Evolutionary conservation across 768 basidiomycete species (phyloP).

Genomic region (Gyrodon lividus): DNA sequence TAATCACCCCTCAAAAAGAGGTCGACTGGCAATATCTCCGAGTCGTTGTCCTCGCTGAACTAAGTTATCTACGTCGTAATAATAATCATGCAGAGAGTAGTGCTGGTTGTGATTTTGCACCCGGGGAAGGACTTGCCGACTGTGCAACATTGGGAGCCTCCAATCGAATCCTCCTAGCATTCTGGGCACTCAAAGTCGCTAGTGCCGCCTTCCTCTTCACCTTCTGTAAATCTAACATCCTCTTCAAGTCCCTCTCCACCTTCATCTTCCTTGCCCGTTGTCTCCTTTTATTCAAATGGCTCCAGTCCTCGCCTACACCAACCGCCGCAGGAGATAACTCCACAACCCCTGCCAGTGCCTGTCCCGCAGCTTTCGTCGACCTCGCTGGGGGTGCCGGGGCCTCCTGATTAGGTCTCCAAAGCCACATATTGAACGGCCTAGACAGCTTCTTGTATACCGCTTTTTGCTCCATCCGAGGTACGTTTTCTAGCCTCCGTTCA

Average conservation of each 20-base stretch:
- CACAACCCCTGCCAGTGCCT: background rate
- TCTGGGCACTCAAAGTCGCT: background rate
- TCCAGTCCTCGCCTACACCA: conserved; percentile 43
- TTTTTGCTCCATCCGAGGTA: conserved; percentile 18
- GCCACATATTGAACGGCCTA: conserved; percentile 37
- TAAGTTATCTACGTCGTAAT: no score
- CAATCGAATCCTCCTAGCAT: no score
- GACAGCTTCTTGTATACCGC: conserved; percentile 8
- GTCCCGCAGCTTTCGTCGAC: background rate
- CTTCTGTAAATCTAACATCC: conserved; percentile 36
- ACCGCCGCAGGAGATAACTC: conserved; percentile 27
- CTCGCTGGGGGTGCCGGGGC: background rate
- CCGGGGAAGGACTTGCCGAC: no score
- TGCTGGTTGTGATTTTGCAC: no score
- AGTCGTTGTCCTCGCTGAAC: no score
- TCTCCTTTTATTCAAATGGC: conserved; percentile 57
- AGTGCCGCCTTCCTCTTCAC: conserved; percentile 13
- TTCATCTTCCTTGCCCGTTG: conserved; percentile 45
- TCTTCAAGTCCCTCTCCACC: conserved; percentile 42
- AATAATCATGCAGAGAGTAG: no score
- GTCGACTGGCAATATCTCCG: no score
- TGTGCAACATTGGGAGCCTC: no score
- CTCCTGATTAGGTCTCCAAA: conserved; percentile 34
- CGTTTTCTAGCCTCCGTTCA: conserved; percentile 21
- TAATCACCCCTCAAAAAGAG: no score